Conservation (phyloP, 495 filamentous ascomycete genomes). For the Lentithecium fluviatile region DNA sequence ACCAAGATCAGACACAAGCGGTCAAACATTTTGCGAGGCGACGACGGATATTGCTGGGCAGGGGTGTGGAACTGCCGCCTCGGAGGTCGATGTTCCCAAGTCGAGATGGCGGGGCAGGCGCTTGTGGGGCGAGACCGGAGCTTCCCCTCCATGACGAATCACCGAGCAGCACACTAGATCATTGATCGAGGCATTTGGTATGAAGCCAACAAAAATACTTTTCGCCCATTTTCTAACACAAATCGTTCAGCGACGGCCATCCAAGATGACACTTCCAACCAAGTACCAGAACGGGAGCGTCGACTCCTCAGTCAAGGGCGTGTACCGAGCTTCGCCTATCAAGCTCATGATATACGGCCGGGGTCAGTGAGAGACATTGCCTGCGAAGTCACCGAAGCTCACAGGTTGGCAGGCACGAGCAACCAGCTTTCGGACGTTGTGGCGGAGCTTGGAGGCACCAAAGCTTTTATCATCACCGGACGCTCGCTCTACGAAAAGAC, state of each 20-base stretch:
- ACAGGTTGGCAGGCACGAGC: slow-evolving; percentile 17
- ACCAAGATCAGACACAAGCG: not conserved
- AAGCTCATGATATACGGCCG: slow-evolving; percentile 35
- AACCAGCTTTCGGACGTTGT: slow-evolving; percentile 29
- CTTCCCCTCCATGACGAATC: slow-evolving; percentile 32
- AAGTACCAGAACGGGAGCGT: slow-evolving; percentile 35
- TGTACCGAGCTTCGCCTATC: slow-evolving; percentile 30
- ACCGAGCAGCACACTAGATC: not conserved
- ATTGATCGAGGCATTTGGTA: not conserved
- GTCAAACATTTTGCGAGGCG: not conserved
- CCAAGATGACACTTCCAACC: slow-evolving; percentile 26
- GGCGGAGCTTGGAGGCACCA: slow-evolving; percentile 29
- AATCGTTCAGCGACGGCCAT: slow-evolving; percentile 1
- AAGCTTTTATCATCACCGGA: slow-evolving; percentile 40
- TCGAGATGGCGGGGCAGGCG: slow-evolving; percentile 30
- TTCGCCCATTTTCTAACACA: not conserved
- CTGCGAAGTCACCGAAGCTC: not conserved
- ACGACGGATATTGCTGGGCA: not conserved
- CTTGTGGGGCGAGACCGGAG: slow-evolving; percentile 32
- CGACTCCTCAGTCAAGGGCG: slow-evolving; percentile 25
- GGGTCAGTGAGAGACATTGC: not conserved
- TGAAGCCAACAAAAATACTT: not conserved
- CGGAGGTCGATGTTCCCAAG: slow-evolving; percentile 1
- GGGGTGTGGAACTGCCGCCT: slow-evolving; percentile 25
- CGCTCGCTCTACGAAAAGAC: slow-evolving; percentile 37